Percentiles rank a stretch among this genome's conserved stretches.
phyloP scores from a whole-genome alignment of 2,329 filamentous ascomycete species.

The Aureobasidium sp. region DNA sequence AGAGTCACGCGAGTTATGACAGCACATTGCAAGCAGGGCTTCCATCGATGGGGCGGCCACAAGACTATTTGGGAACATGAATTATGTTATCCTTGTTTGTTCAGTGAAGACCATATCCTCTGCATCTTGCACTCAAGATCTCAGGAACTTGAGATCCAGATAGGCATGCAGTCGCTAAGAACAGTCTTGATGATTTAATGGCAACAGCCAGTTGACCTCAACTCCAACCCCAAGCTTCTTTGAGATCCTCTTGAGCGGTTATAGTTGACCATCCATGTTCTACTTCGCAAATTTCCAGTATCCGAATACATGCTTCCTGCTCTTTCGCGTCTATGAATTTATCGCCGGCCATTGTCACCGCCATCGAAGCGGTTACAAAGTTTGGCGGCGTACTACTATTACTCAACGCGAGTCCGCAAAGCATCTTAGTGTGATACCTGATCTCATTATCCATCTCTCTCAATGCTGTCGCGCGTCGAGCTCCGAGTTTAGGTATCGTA shows the following conservation, averaged over 20 bases:
- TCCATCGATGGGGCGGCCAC: neutral
- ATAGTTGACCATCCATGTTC: slow-evolving; percentile 1
- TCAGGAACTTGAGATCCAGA: neutral
- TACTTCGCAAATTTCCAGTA: neutral
- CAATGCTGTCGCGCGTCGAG: slow-evolving; percentile 41
- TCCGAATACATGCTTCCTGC: neutral
- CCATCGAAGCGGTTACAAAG: slow-evolving; percentile 46
- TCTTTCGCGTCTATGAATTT: neutral
- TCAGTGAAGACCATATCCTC: neutral
- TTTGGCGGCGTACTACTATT: slow-evolving; percentile 61
- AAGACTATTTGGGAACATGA: neutral
- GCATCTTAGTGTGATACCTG: slow-evolving; percentile 50
- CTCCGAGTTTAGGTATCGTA: slow-evolving; percentile 56
- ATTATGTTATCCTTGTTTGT: neutral
- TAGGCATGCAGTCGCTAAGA: neutral
- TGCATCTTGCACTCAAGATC: no score
- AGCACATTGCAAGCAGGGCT: neutral
- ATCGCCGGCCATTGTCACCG: slow-evolving; percentile 43
- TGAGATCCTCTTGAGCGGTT: neutral
- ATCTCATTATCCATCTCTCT: slow-evolving; percentile 49
- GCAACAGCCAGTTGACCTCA: neutral
- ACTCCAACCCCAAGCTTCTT: neutral
- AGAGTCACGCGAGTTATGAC: no score
- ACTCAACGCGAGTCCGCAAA: slow-evolving; percentile 65
- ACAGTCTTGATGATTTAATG: neutral